These are phyloP conservation scores for Calonectria pauciramosa DNA, from an alignment of 2,329 filamentous ascomycete species.

Conservation along the genomic window DNA sequence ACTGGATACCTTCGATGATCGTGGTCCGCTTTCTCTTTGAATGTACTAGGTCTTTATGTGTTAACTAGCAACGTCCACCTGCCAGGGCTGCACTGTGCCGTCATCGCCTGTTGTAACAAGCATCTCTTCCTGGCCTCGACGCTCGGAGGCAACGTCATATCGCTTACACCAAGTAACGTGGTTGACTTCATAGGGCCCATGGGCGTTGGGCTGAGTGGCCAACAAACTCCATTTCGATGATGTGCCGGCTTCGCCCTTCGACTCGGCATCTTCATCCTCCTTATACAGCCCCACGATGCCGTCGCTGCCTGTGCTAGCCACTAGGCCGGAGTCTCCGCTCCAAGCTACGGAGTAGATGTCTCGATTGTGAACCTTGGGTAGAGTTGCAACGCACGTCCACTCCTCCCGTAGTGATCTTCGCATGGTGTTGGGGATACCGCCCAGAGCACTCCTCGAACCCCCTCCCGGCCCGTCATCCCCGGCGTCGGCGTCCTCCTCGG, in stretches of 20 bases:
- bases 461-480: slow-evolving; percentile 45
- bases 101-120: slow-evolving; percentile 94
- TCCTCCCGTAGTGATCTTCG: slow-evolving; percentile 82
- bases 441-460: slow-evolving; percentile 58
- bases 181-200: slow-evolving; percentile 95
- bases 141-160: slow-evolving; percentile 74
- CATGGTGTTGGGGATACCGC: slow-evolving; percentile 90
- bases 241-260: neutral
- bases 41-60: slow-evolving; percentile 28
- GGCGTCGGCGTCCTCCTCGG: slow-evolving; percentile 65
- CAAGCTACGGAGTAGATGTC: slow-evolving; percentile 89
- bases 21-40: slow-evolving; percentile 13
- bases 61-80: slow-evolving; percentile 55
- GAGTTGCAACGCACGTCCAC: slow-evolving; percentile 82
- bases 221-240: slow-evolving; percentile 78
- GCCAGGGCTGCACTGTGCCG: slow-evolving; percentile 88
- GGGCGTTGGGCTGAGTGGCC: slow-evolving; percentile 78
- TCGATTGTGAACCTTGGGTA: slow-evolving; percentile 82
- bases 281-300: slow-evolving; percentile 84
- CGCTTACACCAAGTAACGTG: slow-evolving; percentile 89
- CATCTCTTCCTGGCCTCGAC: slow-evolving; percentile 79
- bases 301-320: slow-evolving; percentile 93
- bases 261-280: slow-evolving; percentile 60
- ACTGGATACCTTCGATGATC: no score
- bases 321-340: slow-evolving; percentile 81